Evolutionary conservation across 2,329 filamentous ascomycete genomes (phyloP).

Genomic region (Hymenoscyphus fructigenus): DNA sequence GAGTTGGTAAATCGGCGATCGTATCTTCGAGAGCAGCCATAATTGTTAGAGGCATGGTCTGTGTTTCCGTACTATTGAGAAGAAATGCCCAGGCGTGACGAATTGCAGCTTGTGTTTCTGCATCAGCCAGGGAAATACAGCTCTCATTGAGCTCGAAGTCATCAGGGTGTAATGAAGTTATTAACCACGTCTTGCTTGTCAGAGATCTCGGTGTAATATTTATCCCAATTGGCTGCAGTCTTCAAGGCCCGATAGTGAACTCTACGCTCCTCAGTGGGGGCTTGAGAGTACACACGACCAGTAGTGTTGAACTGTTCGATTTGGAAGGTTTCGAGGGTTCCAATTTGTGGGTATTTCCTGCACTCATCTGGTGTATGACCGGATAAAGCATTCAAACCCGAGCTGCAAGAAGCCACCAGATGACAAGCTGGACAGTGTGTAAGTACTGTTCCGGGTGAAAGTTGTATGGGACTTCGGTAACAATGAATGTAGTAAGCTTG

Average conservation of each 20-base stretch:
- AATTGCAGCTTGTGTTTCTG: not conserved
- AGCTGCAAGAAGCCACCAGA: not conserved
- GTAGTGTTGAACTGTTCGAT: not conserved
- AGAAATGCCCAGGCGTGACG: not conserved
- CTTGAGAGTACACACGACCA: not conserved
- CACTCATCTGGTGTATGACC: not conserved
- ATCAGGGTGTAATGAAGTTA: not conserved
- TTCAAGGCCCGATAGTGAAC: not conserved
- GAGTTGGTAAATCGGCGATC: not conserved
- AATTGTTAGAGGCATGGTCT: not conserved
- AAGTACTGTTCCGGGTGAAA: not conserved
- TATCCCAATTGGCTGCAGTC: not conserved
- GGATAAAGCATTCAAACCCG: not conserved
- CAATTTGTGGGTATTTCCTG: not conserved
- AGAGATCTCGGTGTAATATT: not conserved
- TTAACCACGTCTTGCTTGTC: not conserved
- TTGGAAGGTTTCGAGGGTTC: not conserved
- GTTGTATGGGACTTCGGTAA: not conserved
- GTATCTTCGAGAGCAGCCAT: not conserved
- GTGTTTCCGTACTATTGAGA: not conserved
- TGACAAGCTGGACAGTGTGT: not conserved
- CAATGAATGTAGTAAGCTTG: slow-evolving; percentile 1
- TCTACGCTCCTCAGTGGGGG: not conserved
- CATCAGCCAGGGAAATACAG: not conserved
- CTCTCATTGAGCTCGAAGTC: not conserved